phyloP scores from a whole-genome alignment of 208 protist species.

The Acanthamoeba triangularis region DNA sequence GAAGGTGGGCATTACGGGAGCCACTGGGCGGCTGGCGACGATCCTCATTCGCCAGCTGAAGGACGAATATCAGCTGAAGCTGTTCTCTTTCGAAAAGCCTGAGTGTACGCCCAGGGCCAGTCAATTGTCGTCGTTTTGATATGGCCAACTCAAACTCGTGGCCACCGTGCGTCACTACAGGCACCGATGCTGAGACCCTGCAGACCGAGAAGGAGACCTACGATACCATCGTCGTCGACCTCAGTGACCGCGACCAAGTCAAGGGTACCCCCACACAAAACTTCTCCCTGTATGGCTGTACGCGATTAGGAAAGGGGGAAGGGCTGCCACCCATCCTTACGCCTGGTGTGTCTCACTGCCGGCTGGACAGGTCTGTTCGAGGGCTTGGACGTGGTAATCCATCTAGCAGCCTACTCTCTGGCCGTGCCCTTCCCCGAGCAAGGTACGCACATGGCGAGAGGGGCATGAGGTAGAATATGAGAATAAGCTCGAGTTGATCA shows the following conservation, averaged over 20 bases:
- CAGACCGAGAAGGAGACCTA: constrained; percentile 17
- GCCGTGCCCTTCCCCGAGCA: constrained; percentile 35
- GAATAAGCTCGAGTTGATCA: too few species aligned
- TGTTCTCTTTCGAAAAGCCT: constrained; percentile 28
- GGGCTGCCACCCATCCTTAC: too few species aligned
- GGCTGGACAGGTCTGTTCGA: constrained; percentile 1
- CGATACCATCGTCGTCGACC: background rate
- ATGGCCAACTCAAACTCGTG: background rate
- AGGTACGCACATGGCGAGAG: too few species aligned
- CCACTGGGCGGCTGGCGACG: background rate
- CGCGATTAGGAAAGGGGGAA: too few species aligned
- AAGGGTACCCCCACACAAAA: too few species aligned
- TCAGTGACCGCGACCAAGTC: background rate
- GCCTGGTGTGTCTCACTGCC: too few species aligned
- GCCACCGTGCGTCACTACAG: background rate
- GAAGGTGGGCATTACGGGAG: constrained; percentile 9
- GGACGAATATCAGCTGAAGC: background rate
- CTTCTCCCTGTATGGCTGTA: too few species aligned
- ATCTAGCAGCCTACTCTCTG: background rate
- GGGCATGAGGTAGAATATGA: too few species aligned
- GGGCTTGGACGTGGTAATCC: constrained; percentile 36
- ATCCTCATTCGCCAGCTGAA: constrained; percentile 1
- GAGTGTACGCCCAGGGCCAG: constrained; percentile 14
- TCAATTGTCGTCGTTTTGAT: too few species aligned
- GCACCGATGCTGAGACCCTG: background rate